phyloP scores from a whole-genome alignment of 2,329 filamentous ascomycete genomes.

The Acrodontium crateriforme region DNA sequence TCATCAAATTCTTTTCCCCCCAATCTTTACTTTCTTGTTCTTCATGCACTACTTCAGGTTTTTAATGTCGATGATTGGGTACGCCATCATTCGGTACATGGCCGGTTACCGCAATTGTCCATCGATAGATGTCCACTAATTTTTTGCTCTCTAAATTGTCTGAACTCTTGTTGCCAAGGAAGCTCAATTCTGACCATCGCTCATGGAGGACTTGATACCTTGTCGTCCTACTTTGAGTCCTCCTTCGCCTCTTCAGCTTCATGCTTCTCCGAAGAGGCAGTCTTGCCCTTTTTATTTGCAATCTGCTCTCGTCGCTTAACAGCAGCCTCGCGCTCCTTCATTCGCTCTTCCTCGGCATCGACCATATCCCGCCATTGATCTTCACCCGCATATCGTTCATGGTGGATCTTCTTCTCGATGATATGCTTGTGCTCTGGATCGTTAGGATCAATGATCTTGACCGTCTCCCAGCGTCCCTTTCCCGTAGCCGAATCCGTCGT shows the following conservation, averaged over 20 bases:
- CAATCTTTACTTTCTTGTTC: too few species aligned
- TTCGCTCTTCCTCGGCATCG: constrained; percentile 56
- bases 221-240: constrained; percentile 2
- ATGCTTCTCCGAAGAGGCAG: constrained; percentile 4
- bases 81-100: too few species aligned
- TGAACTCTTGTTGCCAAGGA: too few species aligned
- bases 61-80: too few species aligned
- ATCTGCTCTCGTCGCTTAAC: constrained; percentile 16
- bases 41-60: too few species aligned
- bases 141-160: too few species aligned
- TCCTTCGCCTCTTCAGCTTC: constrained; percentile 5
- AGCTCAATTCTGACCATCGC: too few species aligned
- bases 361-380: constrained; percentile 94
- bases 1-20: too few species aligned
- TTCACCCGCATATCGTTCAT: constrained; percentile 75
- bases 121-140: too few species aligned
- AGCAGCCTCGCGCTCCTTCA: constrained; percentile 37
- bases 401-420: constrained; percentile 77
- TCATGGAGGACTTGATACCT: too few species aligned
- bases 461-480: constrained; percentile 68
- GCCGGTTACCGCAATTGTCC: too few species aligned
- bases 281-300: constrained; percentile 13
- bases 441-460: constrained; percentile 65
- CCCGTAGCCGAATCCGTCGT: constrained; percentile 63
- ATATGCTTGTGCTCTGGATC: constrained; percentile 71